Conservation (phyloP, 352 stramenopile species). For the Pythium aristosporum region DNA sequence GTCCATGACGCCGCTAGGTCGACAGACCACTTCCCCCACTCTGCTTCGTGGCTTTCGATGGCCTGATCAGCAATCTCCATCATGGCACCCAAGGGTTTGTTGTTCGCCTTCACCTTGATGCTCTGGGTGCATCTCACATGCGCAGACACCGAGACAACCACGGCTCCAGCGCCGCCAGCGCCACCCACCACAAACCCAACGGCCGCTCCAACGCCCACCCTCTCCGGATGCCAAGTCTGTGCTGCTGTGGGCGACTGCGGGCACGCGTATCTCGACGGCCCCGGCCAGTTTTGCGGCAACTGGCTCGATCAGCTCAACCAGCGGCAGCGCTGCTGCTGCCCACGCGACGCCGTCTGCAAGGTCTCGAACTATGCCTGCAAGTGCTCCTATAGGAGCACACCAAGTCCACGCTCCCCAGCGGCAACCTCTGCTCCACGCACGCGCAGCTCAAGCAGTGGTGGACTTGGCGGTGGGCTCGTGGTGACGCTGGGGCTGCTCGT, state of each 20-base stretch:
- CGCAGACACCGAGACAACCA: neutral
- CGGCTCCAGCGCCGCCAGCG: too few species aligned
- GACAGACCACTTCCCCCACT: neutral
- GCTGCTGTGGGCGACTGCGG: slow-evolving; percentile 25
- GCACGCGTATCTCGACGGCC: slow-evolving; percentile 29
- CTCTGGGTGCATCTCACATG: neutral
- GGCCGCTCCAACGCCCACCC: neutral
- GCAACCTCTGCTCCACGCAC: neutral
- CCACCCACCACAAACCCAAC: neutral
- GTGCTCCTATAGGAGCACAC: slow-evolving; percentile 5
- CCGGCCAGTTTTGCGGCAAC: slow-evolving; percentile 33
- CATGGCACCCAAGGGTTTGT: neutral
- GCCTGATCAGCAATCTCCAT: neutral
- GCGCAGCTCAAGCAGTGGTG: neutral
- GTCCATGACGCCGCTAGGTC: too few species aligned
- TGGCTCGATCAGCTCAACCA: slow-evolving; percentile 33
- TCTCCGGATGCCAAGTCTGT: slow-evolving; percentile 33
- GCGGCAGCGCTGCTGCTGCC: slow-evolving; percentile 33
- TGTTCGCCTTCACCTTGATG: neutral
- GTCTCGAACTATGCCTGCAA: slow-evolving; percentile 25
- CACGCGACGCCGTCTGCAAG: slow-evolving; percentile 27
- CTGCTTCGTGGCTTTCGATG: neutral
- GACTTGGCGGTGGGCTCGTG: neutral
- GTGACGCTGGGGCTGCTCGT: neutral
- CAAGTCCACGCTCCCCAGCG: neutral